Evolutionary conservation across 176 grass and related monocot genomes (phyloP), one percentile per base, ranked within the genome.

Genomic region (Neostapfia colusana): DNA sequence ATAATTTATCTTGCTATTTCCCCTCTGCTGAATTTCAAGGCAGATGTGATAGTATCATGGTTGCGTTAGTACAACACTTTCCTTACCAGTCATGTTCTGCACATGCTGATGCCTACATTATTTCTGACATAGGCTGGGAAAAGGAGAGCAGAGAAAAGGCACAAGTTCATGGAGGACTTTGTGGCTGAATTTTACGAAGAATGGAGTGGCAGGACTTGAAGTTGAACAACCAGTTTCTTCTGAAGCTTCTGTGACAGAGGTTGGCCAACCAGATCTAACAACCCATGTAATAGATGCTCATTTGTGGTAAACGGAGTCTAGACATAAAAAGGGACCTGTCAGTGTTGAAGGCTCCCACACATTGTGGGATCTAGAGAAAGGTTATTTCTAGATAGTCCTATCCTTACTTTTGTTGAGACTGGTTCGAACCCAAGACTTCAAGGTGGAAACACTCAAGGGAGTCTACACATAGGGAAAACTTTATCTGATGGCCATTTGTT

Each of bases 141-240:
- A 92, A 88, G 35, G 74, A 88, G 91, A 84, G 95, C 95, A 43
- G 91, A 86, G 69, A 92, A 78, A 87, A 88, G 91, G 66, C 91
- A 98, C 42, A 84, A 72, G 35, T 92, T 95, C 69, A 99, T 95
- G 91, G 82, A 95, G 59, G 80, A 85, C 65, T 99, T 92, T 79
- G 78, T 99, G 70, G 44, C 69, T 73, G 95, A 99, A 72, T 99
- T 99, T 74, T 89, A 88, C 45, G 80, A 94, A 75, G 95, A 99
- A 83, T 95, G 91, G 95, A 88, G 69, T 70, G 91, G 89, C 43
- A 88, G 79, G 64, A 82, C 89, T 80, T 97, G 88, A 89, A 70
- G 86, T 75, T 88, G 86, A 75, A 36, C 81, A 75, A 80, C 63
- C 55, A 65, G 11, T 4, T 37, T 70, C 46, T 74, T 31, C 31